A percentile compares a stretch with the other conserved stretches of the same genome.
These are phyloP conservation scores for Triticum aestivum DNA, from an alignment of 176 grass and related monocot species.

Conservation along the genomic window IWGSC_CS_RefSeq_v2.1 NC_057803.1:571254630-571255129, in stretches of 20 bases:
- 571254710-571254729: background rate
- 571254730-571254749: background rate
- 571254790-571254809: background rate
- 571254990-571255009: background rate
- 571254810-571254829: background rate
- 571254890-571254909: background rate
- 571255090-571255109: background rate
- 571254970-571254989: background rate
- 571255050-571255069: background rate
- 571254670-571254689: background rate
- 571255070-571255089: background rate
- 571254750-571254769: background rate
- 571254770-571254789: slow-evolving; percentile 4
- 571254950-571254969: background rate
- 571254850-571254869: slow-evolving; percentile 10
- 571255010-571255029: background rate
- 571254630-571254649: slow-evolving; percentile 16
- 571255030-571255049: slow-evolving; percentile 6
- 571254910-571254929: background rate
- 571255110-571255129: background rate
- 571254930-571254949: background rate
- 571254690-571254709: background rate
- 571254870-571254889: background rate
- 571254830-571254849: slow-evolving; percentile 3
- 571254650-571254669: background rate